These are phyloP conservation scores for Ustilago crameri DNA, from an alignment of 1,284 basidiomycete genomes.

Conservation along the genomic window DNA sequence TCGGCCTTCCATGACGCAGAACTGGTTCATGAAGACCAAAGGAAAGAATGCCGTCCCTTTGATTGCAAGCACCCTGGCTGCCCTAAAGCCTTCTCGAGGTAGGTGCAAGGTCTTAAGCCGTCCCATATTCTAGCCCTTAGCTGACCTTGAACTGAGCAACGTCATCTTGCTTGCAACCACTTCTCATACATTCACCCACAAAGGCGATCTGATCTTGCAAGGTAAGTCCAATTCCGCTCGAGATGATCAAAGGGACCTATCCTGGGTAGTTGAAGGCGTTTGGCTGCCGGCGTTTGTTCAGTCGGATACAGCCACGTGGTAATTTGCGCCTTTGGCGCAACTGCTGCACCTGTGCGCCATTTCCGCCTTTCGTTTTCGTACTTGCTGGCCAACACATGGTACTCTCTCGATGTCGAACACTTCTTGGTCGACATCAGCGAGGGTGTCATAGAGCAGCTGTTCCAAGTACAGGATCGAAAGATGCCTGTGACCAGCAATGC, in stretches of 20 bases:
- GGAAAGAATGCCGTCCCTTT: slow-evolving; percentile 50
- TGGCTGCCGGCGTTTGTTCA: slow-evolving; percentile 1
- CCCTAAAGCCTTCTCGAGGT: slow-evolving; percentile 60
- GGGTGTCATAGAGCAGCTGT: too few species aligned
- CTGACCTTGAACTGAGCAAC: slow-evolving; percentile 1
- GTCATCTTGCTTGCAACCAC: neutral
- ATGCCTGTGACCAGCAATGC: too few species aligned
- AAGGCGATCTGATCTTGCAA: slow-evolving; percentile 55
- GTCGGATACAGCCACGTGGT: slow-evolving; percentile 35
- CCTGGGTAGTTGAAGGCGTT: too few species aligned
- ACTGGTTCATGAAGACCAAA: slow-evolving; percentile 59
- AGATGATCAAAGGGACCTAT: slow-evolving; percentile 7
- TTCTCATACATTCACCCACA: neutral
- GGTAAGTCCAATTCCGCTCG: slow-evolving; percentile 27
- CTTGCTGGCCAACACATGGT: neutral
- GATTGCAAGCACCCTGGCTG: slow-evolving; percentile 52
- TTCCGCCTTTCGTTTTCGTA: neutral
- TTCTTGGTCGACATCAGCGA: too few species aligned
- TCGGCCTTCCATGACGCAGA: slow-evolving; percentile 17
- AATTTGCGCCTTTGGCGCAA: slow-evolving; percentile 5
- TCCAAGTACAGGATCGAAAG: too few species aligned
- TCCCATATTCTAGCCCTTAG: neutral
- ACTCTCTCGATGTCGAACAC: too few species aligned
- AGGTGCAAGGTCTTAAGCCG: slow-evolving; percentile 1
- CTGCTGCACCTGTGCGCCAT: neutral